These are phyloP conservation scores for Sistotremastrum niveocremeum DNA, from an alignment of 768 basidiomycete genomes.

Conservation along the genomic window DNA sequence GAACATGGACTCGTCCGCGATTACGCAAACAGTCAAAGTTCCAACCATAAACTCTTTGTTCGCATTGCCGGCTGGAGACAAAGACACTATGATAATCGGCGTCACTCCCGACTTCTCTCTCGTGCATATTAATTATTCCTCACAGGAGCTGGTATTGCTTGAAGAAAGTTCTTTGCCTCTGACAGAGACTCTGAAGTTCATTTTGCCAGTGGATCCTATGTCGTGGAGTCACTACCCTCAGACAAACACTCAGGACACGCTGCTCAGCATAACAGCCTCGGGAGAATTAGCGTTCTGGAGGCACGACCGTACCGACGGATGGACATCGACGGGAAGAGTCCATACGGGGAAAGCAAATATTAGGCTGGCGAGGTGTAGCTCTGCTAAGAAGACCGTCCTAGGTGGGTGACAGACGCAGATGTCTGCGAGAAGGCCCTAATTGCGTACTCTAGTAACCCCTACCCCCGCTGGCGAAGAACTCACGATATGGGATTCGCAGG, in stretches of 20 bases:
- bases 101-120: conserved; percentile 49
- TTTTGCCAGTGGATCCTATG: conserved; percentile 81
- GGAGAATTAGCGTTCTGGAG: conserved; percentile 87
- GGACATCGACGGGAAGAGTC: conserved; percentile 64
- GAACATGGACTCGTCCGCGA: conserved; percentile 40
- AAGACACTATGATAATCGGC: conserved; percentile 48
- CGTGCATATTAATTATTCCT: conserved; percentile 36
- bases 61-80: conserved; percentile 41
- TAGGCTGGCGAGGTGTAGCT: conserved; percentile 70
- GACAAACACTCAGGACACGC: conserved; percentile 44
- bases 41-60: conserved; percentile 49
- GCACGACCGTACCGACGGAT: conserved; percentile 30
- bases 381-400: conserved; percentile 82
- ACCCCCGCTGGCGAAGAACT: conserved; percentile 55
- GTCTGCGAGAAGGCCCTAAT: conserved; percentile 1
- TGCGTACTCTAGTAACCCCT: conserved; percentile 38
- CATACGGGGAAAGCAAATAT: conserved; percentile 56
- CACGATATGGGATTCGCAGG: conserved; percentile 93
- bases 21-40: conserved; percentile 24
- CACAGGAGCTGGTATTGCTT: conserved; percentile 25
- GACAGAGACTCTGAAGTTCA: conserved; percentile 30
- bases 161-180: conserved; percentile 43
- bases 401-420: conserved; percentile 31
- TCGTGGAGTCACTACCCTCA: conserved; percentile 40
- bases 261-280: conserved; percentile 61